Conservation (phyloP, 1,284 basidiomycete genomes). For the Ustilago loliicola region DNA sequence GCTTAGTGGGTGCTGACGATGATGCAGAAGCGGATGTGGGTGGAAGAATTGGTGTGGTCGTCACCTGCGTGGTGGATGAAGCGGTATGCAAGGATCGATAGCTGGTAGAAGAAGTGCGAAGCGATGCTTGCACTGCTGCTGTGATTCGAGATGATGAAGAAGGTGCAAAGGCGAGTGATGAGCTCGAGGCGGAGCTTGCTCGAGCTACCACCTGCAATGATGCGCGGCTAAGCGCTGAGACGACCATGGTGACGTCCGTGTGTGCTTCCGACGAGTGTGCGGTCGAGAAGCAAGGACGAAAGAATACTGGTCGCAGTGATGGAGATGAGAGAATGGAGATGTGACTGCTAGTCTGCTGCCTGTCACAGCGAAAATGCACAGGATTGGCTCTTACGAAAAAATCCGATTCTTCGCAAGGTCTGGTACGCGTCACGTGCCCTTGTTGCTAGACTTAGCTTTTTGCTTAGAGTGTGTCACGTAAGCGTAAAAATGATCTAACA, state of each 20-base stretch:
- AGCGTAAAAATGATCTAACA: conserved; percentile 5
- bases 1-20: conserved; percentile 11
- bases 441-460: background rate
- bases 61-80: conserved; percentile 33
- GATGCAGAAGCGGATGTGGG: background rate
- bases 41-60: conserved; percentile 1
- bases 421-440: conserved; percentile 35
- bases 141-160: conserved; percentile 33
- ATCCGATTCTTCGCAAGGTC: conserved; percentile 33
- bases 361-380: conserved; percentile 6
- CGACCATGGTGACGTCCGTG: conserved; percentile 28
- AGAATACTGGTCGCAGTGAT: background rate
- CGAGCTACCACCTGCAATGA: conserved; percentile 36
- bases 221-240: conserved; percentile 32
- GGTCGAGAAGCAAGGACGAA: background rate
- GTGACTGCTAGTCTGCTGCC: background rate
- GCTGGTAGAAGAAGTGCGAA: conserved; percentile 2
- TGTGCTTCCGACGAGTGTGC: background rate
- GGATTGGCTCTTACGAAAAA: conserved; percentile 37
- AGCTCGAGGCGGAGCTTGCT: conserved; percentile 26
- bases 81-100: conserved; percentile 28
- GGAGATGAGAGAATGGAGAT: conserved; percentile 10
- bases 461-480: conserved; percentile 22
- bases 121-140: conserved; percentile 23
- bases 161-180: conserved; percentile 14